These are phyloP conservation scores for Paracoccidioides lutzii DNA, from an alignment of 2,329 filamentous ascomycete genomes.

Conservation along the genomic window DNA sequence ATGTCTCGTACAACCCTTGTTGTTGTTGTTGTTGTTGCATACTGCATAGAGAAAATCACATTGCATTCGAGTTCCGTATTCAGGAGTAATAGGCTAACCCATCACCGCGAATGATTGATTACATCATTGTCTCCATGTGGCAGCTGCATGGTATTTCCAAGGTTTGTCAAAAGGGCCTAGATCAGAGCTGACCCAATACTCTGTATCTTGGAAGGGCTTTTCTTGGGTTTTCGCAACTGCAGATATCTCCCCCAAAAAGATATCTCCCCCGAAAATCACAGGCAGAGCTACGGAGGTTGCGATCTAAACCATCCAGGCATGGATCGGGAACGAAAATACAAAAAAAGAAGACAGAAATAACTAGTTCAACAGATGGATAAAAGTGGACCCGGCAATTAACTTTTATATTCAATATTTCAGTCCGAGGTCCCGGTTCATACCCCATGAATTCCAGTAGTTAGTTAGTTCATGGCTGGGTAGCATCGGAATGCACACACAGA, in stretches of 20 bases:
- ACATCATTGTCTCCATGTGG: not conserved
- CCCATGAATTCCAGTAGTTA: too few relatives aligned
- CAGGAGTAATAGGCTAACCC: not conserved
- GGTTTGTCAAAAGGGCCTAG: not conserved
- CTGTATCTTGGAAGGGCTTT: not conserved
- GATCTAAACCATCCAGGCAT: not conserved
- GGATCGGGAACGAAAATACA: too few relatives aligned
- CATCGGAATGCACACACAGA: too few relatives aligned
- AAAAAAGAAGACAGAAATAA: too few relatives aligned
- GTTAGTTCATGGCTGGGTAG: too few relatives aligned
- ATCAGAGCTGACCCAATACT: not conserved
- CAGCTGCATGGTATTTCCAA: not conserved
- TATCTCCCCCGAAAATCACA: not conserved
- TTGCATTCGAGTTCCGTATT: not conserved
- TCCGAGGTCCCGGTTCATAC: too few relatives aligned
- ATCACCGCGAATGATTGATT: not conserved
- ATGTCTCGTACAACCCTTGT: not conserved
- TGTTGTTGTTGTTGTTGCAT: too few relatives aligned
- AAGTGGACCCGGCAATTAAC: too few relatives aligned
- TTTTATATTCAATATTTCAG: too few relatives aligned
- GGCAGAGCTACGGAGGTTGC: not conserved
- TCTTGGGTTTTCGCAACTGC: not conserved
- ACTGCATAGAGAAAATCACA: not conserved
- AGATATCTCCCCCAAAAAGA: not conserved
- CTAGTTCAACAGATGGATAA: too few relatives aligned